Percentiles rank a stretch among this genome's conserved stretches.
These are phyloP conservation scores for Apiosordaria backusii DNA, from an alignment of 495 filamentous ascomycete species.

Conservation along the genomic window DNA sequence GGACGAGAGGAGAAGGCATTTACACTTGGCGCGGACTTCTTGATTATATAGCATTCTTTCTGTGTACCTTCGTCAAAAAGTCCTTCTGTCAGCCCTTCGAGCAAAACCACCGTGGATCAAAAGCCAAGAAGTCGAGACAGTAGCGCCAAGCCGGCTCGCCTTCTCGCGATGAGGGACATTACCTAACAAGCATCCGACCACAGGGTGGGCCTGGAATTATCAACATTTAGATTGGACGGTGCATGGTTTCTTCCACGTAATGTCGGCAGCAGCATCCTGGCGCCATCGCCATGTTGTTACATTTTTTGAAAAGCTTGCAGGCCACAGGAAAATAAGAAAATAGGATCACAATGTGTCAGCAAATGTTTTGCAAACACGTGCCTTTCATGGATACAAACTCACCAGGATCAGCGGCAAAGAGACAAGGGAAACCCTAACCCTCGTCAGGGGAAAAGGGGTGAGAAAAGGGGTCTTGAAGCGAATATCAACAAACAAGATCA, in stretches of 20 bases:
- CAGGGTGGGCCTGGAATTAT: background rate
- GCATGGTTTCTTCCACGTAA: background rate
- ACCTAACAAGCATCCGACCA: background rate
- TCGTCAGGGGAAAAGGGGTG: too few relatives aligned
- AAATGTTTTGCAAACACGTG: background rate
- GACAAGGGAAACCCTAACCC: background rate
- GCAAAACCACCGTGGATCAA: background rate
- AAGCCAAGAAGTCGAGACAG: slow-evolving; percentile 2
- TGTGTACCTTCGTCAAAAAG: background rate
- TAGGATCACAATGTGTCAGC: background rate
- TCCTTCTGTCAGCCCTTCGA: background rate
- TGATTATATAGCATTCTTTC: background rate
- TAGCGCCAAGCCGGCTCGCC: background rate
- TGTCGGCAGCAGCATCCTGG: slow-evolving; percentile 2
- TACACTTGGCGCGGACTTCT: background rate
- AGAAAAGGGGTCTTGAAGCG: too few relatives aligned
- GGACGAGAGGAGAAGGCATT: background rate
- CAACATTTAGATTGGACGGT: background rate
- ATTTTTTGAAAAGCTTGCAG: background rate
- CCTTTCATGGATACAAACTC: background rate
- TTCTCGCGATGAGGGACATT: background rate
- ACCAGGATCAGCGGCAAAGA: background rate
- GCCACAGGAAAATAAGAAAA: background rate
- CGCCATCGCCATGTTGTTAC: background rate
- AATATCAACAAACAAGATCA: too few relatives aligned